Base-by-base conservation (phyloP, 2,329 filamentous ascomycete species). In the Scopulariopsis brevicaulis region DNA sequence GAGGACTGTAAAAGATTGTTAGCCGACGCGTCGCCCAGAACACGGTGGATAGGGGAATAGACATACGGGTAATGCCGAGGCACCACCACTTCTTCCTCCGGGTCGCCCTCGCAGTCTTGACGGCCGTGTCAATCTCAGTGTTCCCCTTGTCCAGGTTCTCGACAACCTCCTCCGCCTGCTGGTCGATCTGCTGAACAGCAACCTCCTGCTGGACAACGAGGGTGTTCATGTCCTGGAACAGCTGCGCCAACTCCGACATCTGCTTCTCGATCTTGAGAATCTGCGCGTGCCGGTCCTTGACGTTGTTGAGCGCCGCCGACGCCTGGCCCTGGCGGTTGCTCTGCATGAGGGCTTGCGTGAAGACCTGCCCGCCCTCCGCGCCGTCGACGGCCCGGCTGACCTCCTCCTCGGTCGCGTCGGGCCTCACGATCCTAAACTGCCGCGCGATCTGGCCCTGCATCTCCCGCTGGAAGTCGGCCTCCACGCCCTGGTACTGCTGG, bases 21-120 rank as follows among this genome's bases (percentile, higher is more conserved):
- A 74, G 67, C 22, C 57, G 22, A 25, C 10, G 11, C 24, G 46
- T 20, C 46, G 4, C 18, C 11, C 6, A 24, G 37, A 40, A 24
- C 12, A 34, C 6, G 20, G 15, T n/a, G 11, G 46, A 5, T 15
- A 25, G 14, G 6, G 24, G 35, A 20, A 15, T 20, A 35, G 10
- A 67, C 80, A 64, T 76, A 83, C 80, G 74, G 65, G 79, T 75
- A 67, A 96, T 90, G 66, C 86, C 85, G 64, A 96, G 74, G 78
- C 91, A 96, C 70, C 89, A 92, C 92, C 91, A 96, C 87, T 96
- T 96, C 90, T 95, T 96, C 76, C 85, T 89, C 64, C 89, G 82
- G 55, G 87, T 89, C 65, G 84, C 82, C 69, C 87, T 80, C 10
- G 93, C 93, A 64, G 89, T 96, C 61, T 81, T 79, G 62, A 96